Percentiles rank a stretch among this genome's conserved stretches.
Evolutionary conservation across 768 basidiomycete genomes (phyloP).

Genomic region (Rossbeevera mucosa): DNA sequence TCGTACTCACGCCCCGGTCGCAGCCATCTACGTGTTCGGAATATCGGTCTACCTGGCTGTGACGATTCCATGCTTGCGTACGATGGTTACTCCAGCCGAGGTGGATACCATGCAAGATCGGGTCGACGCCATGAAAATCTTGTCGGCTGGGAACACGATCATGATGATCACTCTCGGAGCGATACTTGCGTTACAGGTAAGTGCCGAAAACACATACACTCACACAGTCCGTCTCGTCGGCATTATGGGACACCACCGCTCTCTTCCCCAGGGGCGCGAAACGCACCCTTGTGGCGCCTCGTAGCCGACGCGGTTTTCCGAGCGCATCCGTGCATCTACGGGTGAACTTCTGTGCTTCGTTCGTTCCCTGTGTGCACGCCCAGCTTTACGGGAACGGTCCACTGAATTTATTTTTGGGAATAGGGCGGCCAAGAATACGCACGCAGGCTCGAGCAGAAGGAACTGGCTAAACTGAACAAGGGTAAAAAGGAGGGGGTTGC

Average conservation of each 20-base stretch:
- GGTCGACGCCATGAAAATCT: conserved; percentile 72
- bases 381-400: conserved; percentile 3
- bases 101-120: conserved; percentile 61
- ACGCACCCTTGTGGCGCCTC: conserved; percentile 4
- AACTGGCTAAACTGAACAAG: conserved; percentile 37
- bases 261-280: conserved; percentile 9
- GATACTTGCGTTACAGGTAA: conserved; percentile 69
- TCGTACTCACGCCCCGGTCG: conserved; percentile 13
- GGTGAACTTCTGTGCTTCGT: conserved; percentile 10
- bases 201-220: conserved; percentile 19
- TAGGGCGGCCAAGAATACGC: conserved; percentile 88
- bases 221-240: background rate
- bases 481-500: conserved; percentile 29
- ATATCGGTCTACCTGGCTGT: conserved; percentile 82
- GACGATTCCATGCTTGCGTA: conserved; percentile 70
- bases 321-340: background rate
- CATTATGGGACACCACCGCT: conserved; percentile 2
- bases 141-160: conserved; percentile 85
- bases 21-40: conserved; percentile 72
- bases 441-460: conserved; percentile 50
- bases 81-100: conserved; percentile 58
- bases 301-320: conserved; percentile 10
- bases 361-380: background rate
- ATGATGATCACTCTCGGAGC: conserved; percentile 64
- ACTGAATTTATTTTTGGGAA: conserved; percentile 14